phyloP scores from a whole-genome alignment of 345 rosid genomes.

The Toxicodendron radicans region DNA sequence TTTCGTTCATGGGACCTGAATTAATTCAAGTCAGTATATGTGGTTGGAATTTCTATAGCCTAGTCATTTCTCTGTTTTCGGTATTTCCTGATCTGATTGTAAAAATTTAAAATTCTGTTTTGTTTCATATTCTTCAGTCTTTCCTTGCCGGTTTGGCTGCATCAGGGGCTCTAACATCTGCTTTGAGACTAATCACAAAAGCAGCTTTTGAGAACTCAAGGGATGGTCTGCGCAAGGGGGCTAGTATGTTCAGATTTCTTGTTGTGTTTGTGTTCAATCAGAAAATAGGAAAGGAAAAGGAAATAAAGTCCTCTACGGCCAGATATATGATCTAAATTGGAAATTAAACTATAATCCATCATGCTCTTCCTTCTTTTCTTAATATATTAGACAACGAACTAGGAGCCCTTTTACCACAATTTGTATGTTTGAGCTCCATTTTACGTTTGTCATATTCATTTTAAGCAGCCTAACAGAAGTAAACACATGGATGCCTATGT shows the following conservation, averaged over 20 bases:
- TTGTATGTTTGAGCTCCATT: background rate
- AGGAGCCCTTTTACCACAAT: background rate
- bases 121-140: slow-evolving; percentile 36
- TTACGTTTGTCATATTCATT: background rate
- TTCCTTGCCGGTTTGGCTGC: slow-evolving; percentile 68
- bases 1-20: slow-evolving; percentile 66
- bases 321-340: background rate
- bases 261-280: background rate
- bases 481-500: background rate
- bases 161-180: slow-evolving; percentile 75
- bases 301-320: background rate
- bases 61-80: background rate
- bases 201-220: slow-evolving; percentile 64
- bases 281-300: background rate
- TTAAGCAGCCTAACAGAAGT: background rate
- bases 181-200: slow-evolving; percentile 65
- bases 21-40: slow-evolving; percentile 59
- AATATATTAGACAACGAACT: background rate
- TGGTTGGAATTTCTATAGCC: slow-evolving; percentile 4
- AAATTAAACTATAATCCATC: background rate
- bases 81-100: background rate
- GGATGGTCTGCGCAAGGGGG: slow-evolving; percentile 80
- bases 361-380: background rate
- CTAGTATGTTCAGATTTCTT: slow-evolving; percentile 46
- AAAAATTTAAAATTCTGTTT: background rate